A percentile compares a stretch with the other conserved stretches of the same genome.
Evolutionary conservation across 129 eudicot species (phyloP).

Genomic region (Heracleum sosnowskyi): DNA sequence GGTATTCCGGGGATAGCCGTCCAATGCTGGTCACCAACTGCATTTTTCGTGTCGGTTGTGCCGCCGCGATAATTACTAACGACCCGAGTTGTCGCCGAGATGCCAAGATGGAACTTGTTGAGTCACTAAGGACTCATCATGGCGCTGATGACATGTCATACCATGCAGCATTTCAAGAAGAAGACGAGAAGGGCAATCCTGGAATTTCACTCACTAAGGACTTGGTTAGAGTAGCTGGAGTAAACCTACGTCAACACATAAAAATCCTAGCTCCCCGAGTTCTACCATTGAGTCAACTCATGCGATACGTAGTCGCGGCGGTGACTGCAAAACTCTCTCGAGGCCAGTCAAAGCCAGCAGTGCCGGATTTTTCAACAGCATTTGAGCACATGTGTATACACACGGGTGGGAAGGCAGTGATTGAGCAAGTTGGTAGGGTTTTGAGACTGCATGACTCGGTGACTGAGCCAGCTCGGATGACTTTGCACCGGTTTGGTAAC

Average conservation of each 20-base stretch:
- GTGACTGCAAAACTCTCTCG: background rate
- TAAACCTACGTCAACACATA: constrained; percentile 43
- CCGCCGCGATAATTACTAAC: constrained; percentile 55
- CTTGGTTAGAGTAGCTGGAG: constrained; percentile 60
- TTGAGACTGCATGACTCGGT: constrained; percentile 38
- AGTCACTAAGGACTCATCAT: constrained; percentile 70
- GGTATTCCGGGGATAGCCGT: constrained; percentile 62
- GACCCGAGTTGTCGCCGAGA: constrained; percentile 31
- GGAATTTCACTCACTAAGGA: constrained; percentile 72
- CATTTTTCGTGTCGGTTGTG: constrained; percentile 77
- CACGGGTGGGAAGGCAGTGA: constrained; percentile 89
- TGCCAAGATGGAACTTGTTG: constrained; percentile 51
- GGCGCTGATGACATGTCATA: constrained; percentile 61
- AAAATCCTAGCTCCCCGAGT: constrained; percentile 61
- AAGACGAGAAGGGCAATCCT: constrained; percentile 52
- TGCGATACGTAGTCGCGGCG: constrained; percentile 29
- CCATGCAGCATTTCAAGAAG: constrained; percentile 65
- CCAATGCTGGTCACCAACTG: constrained; percentile 74
- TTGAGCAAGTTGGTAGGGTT: constrained; percentile 55
- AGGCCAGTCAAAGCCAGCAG: constrained; percentile 38
- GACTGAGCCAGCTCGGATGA: constrained; percentile 83
- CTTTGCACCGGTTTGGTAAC: constrained; percentile 70
- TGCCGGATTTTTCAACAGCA: constrained; percentile 67
- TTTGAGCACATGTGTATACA: constrained; percentile 76
- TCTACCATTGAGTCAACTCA: constrained; percentile 51